These are phyloP conservation scores for Vigna angularis DNA, from an alignment of 306 rosid species.

Conservation along the genomic window DNA sequence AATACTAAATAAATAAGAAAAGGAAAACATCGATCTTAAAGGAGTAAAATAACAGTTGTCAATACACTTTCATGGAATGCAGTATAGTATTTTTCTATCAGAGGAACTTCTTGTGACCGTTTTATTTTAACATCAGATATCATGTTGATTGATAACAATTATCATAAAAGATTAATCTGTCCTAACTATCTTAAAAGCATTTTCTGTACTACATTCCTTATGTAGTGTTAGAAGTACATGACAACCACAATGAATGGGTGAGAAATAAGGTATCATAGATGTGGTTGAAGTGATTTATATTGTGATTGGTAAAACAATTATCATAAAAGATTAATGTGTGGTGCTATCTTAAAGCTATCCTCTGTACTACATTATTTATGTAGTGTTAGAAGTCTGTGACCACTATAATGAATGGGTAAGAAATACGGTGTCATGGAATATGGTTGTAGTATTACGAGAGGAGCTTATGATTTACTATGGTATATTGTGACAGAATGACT, in stretches of 20 bases:
- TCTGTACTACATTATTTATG: conserved; percentile 17
- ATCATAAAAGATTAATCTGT: conserved; percentile 23
- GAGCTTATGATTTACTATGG: conserved; percentile 11
- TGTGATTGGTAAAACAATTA: neutral
- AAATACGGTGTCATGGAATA: conserved; percentile 33
- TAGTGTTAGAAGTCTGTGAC: conserved; percentile 22
- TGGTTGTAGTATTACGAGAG: conserved; percentile 20
- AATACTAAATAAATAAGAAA: conserved; percentile 29
- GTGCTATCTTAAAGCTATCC: conserved; percentile 23
- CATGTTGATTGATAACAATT: conserved; percentile 15
- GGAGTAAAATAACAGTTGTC: conserved; percentile 21
- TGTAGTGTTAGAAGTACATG: conserved; percentile 18
- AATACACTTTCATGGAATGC: neutral
- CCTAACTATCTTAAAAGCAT: neutral
- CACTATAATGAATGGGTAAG: conserved; percentile 14
- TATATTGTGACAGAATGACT: conserved; percentile 32
- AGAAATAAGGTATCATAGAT: conserved; percentile 35
- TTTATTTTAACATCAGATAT: conserved; percentile 26
- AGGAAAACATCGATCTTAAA: conserved; percentile 17
- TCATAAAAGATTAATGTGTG: conserved; percentile 28
- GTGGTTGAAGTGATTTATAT: conserved; percentile 19
- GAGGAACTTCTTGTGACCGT: conserved; percentile 20
- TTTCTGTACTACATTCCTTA: conserved; percentile 20
- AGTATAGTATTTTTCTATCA: conserved; percentile 16
- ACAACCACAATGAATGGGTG: conserved; percentile 11